These are phyloP conservation scores for Monilinia vaccinii-corymbosi DNA, from an alignment of 2,329 filamentous ascomycete species.

Conservation along the genomic window DNA sequence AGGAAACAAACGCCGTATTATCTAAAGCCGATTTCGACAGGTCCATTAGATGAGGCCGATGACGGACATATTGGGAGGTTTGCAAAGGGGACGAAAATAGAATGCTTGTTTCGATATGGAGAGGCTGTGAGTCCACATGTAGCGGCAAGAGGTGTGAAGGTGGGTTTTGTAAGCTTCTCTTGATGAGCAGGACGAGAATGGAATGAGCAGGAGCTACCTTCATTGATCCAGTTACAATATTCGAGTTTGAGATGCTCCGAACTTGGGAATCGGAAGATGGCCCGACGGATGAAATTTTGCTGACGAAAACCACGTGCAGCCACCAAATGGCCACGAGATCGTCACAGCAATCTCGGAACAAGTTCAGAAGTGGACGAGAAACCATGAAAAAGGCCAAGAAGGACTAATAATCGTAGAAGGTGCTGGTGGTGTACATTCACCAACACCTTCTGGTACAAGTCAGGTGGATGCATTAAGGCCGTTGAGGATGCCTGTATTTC, in stretches of 20 bases:
- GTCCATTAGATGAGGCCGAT: constrained; percentile 60
- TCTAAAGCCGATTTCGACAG: constrained; percentile 76
- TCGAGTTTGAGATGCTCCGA: neutral
- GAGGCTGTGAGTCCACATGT: constrained; percentile 71
- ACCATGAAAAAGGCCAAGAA: neutral
- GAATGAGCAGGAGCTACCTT: neutral
- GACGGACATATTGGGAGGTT: constrained; percentile 51
- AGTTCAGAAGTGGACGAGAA: neutral
- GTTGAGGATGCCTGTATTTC: constrained; percentile 61
- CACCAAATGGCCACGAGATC: constrained; percentile 7
- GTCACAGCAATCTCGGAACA: constrained; percentile 5
- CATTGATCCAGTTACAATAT: neutral
- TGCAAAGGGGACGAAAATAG: constrained; percentile 44
- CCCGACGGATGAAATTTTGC: constrained; percentile 18
- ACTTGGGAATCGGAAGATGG: neutral
- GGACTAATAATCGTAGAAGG: constrained; percentile 70
- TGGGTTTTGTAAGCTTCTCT: neutral
- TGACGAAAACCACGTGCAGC: constrained; percentile 26
- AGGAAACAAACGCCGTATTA: constrained; percentile 34
- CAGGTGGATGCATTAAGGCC: constrained; percentile 73
- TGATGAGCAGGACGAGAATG: neutral
- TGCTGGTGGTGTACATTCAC: constrained; percentile 74
- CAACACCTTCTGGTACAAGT: constrained; percentile 63
- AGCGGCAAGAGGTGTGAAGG: constrained; percentile 40
- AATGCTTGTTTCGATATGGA: constrained; percentile 61